These are phyloP conservation scores for Harrya chromipes DNA, from an alignment of 768 basidiomycete genomes.

Conservation along the genomic window DNA sequence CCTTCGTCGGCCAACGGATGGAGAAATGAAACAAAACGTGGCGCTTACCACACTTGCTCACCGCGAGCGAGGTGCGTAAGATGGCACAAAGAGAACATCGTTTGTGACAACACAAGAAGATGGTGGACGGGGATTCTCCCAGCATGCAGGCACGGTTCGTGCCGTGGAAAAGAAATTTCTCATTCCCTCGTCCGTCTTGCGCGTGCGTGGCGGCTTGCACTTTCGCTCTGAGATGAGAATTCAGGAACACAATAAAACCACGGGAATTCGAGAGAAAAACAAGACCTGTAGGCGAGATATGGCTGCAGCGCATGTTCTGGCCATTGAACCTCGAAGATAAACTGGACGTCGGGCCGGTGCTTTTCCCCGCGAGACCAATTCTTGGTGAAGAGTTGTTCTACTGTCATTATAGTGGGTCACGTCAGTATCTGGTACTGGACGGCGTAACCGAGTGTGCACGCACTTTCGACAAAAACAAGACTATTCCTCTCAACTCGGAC, in stretches of 20 bases:
- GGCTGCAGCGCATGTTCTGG: slow-evolving; percentile 9
- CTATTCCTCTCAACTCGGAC: slow-evolving; percentile 5
- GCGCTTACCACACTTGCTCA: too few species aligned
- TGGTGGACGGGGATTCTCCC: slow-evolving; percentile 12
- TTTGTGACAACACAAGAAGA: slow-evolving; percentile 4
- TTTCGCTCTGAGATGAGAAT: neutral
- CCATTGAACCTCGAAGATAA: slow-evolving; percentile 11
- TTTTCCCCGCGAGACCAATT: slow-evolving; percentile 12
- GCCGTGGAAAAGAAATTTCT: too few species aligned
- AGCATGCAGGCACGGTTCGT: slow-evolving; percentile 15
- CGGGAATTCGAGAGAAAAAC: too few species aligned
- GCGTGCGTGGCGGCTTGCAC: slow-evolving; percentile 6
- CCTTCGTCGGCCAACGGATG: too few species aligned
- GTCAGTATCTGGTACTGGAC: neutral
- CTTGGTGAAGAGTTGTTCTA: slow-evolving; percentile 4
- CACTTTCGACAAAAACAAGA: slow-evolving; percentile 9
- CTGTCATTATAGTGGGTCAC: neutral
- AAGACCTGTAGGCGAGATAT: slow-evolving; percentile 10
- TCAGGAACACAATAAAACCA: neutral
- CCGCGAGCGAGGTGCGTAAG: too few species aligned
- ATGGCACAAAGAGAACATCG: slow-evolving; percentile 14
- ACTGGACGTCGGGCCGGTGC: slow-evolving; percentile 11
- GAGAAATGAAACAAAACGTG: neutral
- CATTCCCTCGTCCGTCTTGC: slow-evolving; percentile 9
- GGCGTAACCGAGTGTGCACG: neutral